Evolutionary conservation across 805 yeast genomes (phyloP).

Genomic region (Tetrapisispora phaffii): DNA sequence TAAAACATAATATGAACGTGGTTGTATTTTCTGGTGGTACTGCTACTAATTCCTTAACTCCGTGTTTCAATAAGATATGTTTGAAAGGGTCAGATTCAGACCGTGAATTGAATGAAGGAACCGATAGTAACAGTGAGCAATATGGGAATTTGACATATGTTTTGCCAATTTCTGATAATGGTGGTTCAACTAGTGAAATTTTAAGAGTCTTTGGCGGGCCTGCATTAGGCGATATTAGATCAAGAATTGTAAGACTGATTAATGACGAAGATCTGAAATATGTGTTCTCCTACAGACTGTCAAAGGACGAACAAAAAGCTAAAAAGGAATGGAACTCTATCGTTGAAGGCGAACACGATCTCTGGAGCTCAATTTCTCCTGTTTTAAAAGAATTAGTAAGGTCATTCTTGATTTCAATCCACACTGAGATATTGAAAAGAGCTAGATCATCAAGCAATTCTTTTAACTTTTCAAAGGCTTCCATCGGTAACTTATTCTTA

Average conservation of each 20-base stretch:
- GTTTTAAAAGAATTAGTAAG: slow-evolving; percentile 63
- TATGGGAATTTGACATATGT: slow-evolving; percentile 35
- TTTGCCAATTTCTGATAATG: slow-evolving; percentile 83
- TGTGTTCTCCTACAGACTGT: slow-evolving; percentile 25
- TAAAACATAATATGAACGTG: slow-evolving; percentile 24
- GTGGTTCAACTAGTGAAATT: slow-evolving; percentile 89
- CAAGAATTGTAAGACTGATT: slow-evolving; percentile 66
- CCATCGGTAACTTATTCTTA: slow-evolving; percentile 74
- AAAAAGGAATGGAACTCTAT: slow-evolving; percentile 63
- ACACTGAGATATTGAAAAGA: slow-evolving; percentile 63
- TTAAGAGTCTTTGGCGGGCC: slow-evolving; percentile 86
- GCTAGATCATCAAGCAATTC: slow-evolving; percentile 31
- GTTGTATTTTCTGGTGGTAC: slow-evolving; percentile 68
- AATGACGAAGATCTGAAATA: slow-evolving; percentile 39
- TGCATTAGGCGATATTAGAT: slow-evolving; percentile 86
- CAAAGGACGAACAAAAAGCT: slow-evolving; percentile 36
- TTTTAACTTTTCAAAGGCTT: slow-evolving; percentile 68
- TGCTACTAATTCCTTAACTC: slow-evolving; percentile 72
- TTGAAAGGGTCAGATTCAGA: neutral
- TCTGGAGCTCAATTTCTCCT: slow-evolving; percentile 45
- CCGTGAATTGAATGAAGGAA: slow-evolving; percentile 1
- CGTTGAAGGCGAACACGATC: slow-evolving; percentile 65
- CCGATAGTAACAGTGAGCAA: slow-evolving; percentile 3
- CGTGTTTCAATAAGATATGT: slow-evolving; percentile 44
- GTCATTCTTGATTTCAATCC: slow-evolving; percentile 68